Evolutionary conservation across 306 rosid genomes (phyloP).

Genomic region (Cicer yamashitae): DNA sequence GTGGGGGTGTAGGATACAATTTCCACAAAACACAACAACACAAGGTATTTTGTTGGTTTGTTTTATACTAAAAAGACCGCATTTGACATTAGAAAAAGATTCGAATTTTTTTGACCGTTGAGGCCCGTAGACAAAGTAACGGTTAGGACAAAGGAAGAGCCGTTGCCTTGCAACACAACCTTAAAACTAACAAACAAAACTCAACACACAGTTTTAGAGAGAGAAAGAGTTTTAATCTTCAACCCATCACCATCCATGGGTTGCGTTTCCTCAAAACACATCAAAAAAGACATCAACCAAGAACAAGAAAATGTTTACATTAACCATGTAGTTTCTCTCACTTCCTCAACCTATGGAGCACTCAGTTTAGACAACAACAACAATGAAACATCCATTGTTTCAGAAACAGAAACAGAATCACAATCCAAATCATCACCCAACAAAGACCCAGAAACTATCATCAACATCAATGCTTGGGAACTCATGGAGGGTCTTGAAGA

Average conservation of each 20-base stretch:
- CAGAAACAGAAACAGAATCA: neutral
- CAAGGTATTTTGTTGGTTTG: neutral
- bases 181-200: constrained; percentile 42
- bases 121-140: constrained; percentile 66
- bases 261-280: constrained; percentile 84
- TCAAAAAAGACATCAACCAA: constrained; percentile 60
- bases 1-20: too few species aligned
- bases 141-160: constrained; percentile 52
- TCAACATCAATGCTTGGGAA: constrained; percentile 93
- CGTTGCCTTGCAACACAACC: constrained; percentile 47
- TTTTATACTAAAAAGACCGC: constrained; percentile 21
- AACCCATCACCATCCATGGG: constrained; percentile 63
- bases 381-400: neutral
- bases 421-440: constrained; percentile 50
- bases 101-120: constrained; percentile 93
- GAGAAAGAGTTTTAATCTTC: neutral
- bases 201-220: neutral
- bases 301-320: constrained; percentile 54
- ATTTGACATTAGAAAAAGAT: constrained; percentile 26
- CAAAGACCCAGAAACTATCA: constrained; percentile 60
- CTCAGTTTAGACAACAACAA: constrained; percentile 62
- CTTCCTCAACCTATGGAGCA: constrained; percentile 82
- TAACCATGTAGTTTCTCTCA: constrained; percentile 89
- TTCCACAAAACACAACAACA: neutral
- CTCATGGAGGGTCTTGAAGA: constrained; percentile 98